phyloP scores from a whole-genome alignment of 192 early-diverging fungal genomes.

The Dissophora globulifera region DNA sequence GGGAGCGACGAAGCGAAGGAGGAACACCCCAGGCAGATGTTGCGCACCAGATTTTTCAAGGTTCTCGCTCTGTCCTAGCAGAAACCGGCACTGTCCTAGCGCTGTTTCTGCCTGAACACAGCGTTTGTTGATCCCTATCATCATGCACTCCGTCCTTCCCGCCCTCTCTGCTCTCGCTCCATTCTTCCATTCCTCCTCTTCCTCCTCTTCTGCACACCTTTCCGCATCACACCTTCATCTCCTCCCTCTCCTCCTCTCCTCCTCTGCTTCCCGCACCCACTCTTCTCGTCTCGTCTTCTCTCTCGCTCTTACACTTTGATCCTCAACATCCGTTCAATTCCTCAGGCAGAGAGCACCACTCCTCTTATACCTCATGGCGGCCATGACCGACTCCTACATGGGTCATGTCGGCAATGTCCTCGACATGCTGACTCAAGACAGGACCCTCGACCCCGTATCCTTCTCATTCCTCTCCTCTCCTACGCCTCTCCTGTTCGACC shows the following conservation, averaged over 20 bases:
- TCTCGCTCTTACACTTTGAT: not conserved
- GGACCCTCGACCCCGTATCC: constrained; percentile 18
- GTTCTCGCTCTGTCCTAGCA: too few species aligned
- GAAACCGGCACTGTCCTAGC: too few species aligned
- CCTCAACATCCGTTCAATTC: not conserved
- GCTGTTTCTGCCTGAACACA: too few species aligned
- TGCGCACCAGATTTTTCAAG: too few species aligned
- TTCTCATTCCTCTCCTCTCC: constrained; percentile 16
- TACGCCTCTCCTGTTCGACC: constrained; percentile 4
- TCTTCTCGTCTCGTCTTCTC: not conserved
- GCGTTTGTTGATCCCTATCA: too few species aligned
- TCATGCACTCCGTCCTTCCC: not conserved
- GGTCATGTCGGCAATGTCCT: constrained; percentile 40
- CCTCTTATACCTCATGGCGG: constrained; percentile 1
- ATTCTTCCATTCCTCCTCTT: not conserved
- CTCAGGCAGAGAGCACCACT: too few species aligned
- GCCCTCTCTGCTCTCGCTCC: not conserved
- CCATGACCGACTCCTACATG: constrained; percentile 30
- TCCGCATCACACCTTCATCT: too few species aligned
- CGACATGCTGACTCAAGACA: constrained; percentile 26
- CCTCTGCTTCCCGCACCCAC: not conserved
- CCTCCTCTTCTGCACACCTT: not conserved
- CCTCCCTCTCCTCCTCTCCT: not conserved
- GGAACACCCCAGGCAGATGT: too few species aligned
- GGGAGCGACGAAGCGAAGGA: too few species aligned